Base-by-base conservation (phyloP, 805 yeast species). In the Citeromyces matritensis region DNA sequence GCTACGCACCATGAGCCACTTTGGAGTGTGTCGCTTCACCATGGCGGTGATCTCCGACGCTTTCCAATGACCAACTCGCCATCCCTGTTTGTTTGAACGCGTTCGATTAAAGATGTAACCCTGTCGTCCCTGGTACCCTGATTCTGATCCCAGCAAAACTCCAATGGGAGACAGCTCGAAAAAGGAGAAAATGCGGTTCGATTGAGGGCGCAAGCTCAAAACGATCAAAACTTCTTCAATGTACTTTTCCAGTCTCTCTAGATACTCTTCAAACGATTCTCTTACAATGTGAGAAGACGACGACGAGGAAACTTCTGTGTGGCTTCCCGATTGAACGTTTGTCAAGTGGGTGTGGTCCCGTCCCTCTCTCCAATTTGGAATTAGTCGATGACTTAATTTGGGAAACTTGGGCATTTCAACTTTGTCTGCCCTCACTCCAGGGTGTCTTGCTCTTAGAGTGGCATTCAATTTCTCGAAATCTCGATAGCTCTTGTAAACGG, bases 1-100 rank as follows among this genome's bases (percentile, higher is more conserved):
- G 46, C 75, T 78, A 35, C 97, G 67, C 2, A 91, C 71, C 35
- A 91, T 56, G 39, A 84, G 73, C 99, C 99, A 91, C 51, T 91
- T 91, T 26, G 75, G 76, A 0, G 93, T 76, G 41, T 93, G 88
- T 52, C 99, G 73, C 39, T 71, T 74, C 32, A 88, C 79, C 95
- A 91, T 84, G 24, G 82, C 85, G 41, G 71, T 69, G 43, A 84
- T 58, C 44, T 83, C 96, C 38, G 73, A 69, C 6, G 82, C 72
- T 38, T 69, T 73, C 52, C 84, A 71, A 47, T 88, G 96, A 3
- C 91, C 81, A 5, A 88, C 95, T 42, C 94, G 64, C 97, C 98
- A 91, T 3, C 98, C 97, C 48, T 84, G 94, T 1, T 85, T 65
- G 38, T 72, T 73, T 0, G 97, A 88, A 0, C 84, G 73, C 1